Evolutionary conservation across 495 filamentous ascomycete genomes (phyloP), one percentile per base, ranked within the genome.

Genomic region (Friedmanniomyces simplex): DNA sequence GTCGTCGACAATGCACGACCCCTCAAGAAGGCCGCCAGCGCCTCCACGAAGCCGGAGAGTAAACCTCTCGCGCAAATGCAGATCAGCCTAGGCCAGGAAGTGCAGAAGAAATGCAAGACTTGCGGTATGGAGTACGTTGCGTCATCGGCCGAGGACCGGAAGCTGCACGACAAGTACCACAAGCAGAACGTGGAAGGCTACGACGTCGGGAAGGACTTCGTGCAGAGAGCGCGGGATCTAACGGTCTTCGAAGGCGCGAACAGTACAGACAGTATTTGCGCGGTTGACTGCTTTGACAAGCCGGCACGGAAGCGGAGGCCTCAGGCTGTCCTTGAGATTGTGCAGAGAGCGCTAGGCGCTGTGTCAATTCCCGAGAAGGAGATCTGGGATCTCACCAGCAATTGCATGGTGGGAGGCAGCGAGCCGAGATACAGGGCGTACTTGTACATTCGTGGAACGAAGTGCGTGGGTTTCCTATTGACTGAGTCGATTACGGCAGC

Each of bases 121-220:
- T 88, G 85, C 66, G 80, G 78, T 0, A 88, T 88, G 85, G 81
- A 84, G 56, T 88, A 87, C 66, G 75, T 84, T 39, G 78, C 83
- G 13, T 85, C 82, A 0, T 79, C 81, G 22, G 71, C 72, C 41
- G 83, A 86, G 61, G 85, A 88, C 59, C 73, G 75, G 34, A 75
- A 75, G 1, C 63, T 87, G 36, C 85, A 88, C 63, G 80, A 77
- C 63, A 83, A 81, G 53, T 87, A 82, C 61, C 86, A 88, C 68
- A 79, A 77, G 39, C 80, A 81, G 73, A 83, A 83, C 52, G 72
- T 77, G 7, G 77, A 78, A 26, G 85, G 85, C 34, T 76, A 87
- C 26, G 81, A 85, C 54, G 69, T 88, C 45, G 76, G 76, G 28
- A 82, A 80, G 66, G 72, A 75, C 4, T 58, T 64, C 32, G 54